Evolutionary conservation across 176 grass and related monocot species (phyloP).

Genomic region (Oryza australiensis): DNA sequence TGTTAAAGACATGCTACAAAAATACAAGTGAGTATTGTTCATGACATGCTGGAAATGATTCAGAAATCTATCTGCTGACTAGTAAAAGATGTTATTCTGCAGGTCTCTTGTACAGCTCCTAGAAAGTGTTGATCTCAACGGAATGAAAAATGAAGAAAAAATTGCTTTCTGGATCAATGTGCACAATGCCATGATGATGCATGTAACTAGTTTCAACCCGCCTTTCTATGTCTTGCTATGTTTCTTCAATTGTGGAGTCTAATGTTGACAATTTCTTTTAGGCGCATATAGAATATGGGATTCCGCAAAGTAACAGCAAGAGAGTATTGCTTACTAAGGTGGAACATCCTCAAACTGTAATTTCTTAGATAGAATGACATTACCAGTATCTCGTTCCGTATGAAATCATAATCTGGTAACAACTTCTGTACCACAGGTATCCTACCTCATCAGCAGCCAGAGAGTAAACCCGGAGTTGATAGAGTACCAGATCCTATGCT

Average conservation of each 20-base stretch:
- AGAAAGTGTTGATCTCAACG: conserved; percentile 62
- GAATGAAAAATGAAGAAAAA: conserved; percentile 78
- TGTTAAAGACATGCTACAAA: conserved; percentile 63
- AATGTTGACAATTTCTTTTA: conserved; percentile 28
- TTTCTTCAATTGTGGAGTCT: neutral
- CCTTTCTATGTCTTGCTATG: neutral
- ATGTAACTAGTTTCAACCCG: conserved; percentile 61
- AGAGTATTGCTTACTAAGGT: conserved; percentile 74
- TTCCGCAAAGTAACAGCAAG: conserved; percentile 64
- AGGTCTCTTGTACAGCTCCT: conserved; percentile 76
- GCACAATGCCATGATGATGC: conserved; percentile 98
- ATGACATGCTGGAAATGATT: neutral
- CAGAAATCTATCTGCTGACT: neutral
- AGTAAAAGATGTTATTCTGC: neutral
- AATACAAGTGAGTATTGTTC: conserved; percentile 63
- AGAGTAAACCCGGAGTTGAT: conserved; percentile 75
- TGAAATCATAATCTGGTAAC: neutral
- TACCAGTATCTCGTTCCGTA: neutral
- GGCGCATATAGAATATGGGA: conserved; percentile 82
- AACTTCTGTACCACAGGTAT: conserved; percentile 40
- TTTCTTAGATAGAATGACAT: neutral
- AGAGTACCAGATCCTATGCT: conserved; percentile 72
- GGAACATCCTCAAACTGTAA: neutral
- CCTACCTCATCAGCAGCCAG: conserved; percentile 67
- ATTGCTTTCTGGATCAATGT: conserved; percentile 97